These are phyloP conservation scores for Gomphus sp. DNA, from an alignment of 1,284 basidiomycete genomes.

Conservation along the genomic window DNA sequence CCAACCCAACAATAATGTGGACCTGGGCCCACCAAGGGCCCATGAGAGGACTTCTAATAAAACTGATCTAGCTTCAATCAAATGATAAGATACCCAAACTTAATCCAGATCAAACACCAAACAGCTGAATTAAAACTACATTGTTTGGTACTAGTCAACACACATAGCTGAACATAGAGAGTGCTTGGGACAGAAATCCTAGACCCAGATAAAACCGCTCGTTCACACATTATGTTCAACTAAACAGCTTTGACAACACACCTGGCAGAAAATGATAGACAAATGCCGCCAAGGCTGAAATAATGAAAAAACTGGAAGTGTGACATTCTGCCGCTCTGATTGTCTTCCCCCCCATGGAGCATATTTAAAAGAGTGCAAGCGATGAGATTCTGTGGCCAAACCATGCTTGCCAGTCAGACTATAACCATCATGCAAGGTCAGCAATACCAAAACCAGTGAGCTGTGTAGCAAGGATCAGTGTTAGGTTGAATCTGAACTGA, in stretches of 20 bases:
- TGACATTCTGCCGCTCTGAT: constrained; percentile 53
- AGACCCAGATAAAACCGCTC: neutral
- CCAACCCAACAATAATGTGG: constrained; percentile 82
- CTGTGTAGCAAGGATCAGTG: constrained; percentile 80
- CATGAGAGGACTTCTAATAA: constrained; percentile 87
- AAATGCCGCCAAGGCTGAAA: constrained; percentile 53
- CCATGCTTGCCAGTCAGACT: constrained; percentile 94
- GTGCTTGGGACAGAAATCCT: constrained; percentile 82
- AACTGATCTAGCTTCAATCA: constrained; percentile 91
- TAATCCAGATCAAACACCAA: constrained; percentile 77
- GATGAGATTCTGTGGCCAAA: constrained; percentile 95
- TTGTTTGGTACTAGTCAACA: constrained; percentile 91
- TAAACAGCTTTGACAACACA: constrained; percentile 23
- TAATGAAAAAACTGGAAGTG: constrained; percentile 75
- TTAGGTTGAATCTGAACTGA: constrained; percentile 49
- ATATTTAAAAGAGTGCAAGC: constrained; percentile 91
- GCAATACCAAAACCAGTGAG: constrained; percentile 88
- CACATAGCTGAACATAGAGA: constrained; percentile 83
- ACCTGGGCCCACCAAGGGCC: constrained; percentile 98
- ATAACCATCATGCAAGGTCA: constrained; percentile 76
- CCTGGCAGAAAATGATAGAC: constrained; percentile 87
- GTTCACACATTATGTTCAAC: neutral
- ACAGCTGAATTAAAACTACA: constrained; percentile 85
- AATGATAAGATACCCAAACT: constrained; percentile 90
- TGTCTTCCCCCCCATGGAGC: constrained; percentile 91